These are phyloP conservation scores for Cetradonia linearis DNA, from an alignment of 495 filamentous ascomycete genomes.

Conservation along the genomic window DNA sequence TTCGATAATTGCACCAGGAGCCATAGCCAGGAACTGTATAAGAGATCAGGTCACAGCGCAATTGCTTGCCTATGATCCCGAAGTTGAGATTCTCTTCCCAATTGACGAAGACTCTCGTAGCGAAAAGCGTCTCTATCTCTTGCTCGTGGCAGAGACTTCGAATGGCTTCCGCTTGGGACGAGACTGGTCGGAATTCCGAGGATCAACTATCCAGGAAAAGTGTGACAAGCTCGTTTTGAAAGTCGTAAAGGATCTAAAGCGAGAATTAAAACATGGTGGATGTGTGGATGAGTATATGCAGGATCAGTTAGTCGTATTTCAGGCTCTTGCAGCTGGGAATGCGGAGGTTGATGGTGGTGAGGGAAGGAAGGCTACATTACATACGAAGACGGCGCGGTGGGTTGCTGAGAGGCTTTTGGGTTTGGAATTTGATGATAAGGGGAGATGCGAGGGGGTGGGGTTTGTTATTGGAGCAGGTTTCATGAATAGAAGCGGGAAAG, in stretches of 20 bases:
- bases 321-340: conserved; percentile 47
- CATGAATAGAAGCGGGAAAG: background rate
- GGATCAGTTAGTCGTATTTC: conserved; percentile 76
- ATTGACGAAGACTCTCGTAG: conserved; percentile 49
- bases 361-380: conserved; percentile 48
- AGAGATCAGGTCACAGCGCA: conserved; percentile 15
- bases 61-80: conserved; percentile 28
- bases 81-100: conserved; percentile 40
- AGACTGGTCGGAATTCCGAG: conserved; percentile 46
- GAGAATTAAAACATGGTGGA: conserved; percentile 45
- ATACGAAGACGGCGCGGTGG: conserved; percentile 69
- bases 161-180: conserved; percentile 53
- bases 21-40: conserved; percentile 5
- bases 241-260: conserved; percentile 48
- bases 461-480: conserved; percentile 18
- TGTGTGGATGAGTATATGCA: conserved; percentile 61
- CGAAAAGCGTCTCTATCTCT: conserved; percentile 54
- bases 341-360: conserved; percentile 29
- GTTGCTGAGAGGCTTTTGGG: conserved; percentile 42
- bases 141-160: conserved; percentile 60
- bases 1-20: conserved; percentile 45
- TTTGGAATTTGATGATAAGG: conserved; percentile 19
- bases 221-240: conserved; percentile 30
- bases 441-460: conserved; percentile 20
- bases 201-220: background rate